These are phyloP conservation scores for Phaeomoniella chlamydospora DNA, from an alignment of 2,329 filamentous ascomycete species.

Conservation along the genomic window DNA sequence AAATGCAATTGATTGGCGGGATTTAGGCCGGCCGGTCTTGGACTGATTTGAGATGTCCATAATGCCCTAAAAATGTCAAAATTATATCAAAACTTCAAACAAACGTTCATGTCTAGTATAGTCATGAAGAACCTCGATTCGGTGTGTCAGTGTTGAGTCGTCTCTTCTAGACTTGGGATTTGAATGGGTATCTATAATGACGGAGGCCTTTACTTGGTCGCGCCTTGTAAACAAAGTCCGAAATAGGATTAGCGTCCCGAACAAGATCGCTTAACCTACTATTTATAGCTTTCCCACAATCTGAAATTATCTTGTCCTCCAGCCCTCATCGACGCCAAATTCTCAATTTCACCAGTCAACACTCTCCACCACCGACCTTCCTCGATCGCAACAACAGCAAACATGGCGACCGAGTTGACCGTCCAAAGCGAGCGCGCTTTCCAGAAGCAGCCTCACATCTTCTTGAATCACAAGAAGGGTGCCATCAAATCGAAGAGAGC, in stretches of 20 bases:
- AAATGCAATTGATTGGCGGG: constrained; percentile 61
- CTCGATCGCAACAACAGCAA: constrained; percentile 32
- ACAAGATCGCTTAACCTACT: too few relatives aligned
- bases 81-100: too few relatives aligned
- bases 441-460: constrained; percentile 99
- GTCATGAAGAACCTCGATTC: too few relatives aligned
- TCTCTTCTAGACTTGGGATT: too few relatives aligned
- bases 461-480: constrained; percentile 94
- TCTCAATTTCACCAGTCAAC: neutral
- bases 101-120: too few relatives aligned
- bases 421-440: constrained; percentile 99
- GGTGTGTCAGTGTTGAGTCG: too few relatives aligned
- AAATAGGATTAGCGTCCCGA: too few relatives aligned
- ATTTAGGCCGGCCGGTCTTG: constrained; percentile 11
- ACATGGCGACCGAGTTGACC: constrained; percentile 95
- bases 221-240: too few relatives aligned
- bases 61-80: too few relatives aligned
- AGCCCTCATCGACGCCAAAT: constrained; percentile 18
- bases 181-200: too few relatives aligned
- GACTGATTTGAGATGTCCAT: neutral
- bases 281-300: too few relatives aligned
- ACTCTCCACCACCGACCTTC: constrained; percentile 14
- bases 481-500: constrained; percentile 64
- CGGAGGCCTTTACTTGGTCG: too few relatives aligned
- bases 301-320: neutral